phyloP scores from a whole-genome alignment of 2,329 filamentous ascomycete genomes.

The Fusarium gaditjirri region DNA sequence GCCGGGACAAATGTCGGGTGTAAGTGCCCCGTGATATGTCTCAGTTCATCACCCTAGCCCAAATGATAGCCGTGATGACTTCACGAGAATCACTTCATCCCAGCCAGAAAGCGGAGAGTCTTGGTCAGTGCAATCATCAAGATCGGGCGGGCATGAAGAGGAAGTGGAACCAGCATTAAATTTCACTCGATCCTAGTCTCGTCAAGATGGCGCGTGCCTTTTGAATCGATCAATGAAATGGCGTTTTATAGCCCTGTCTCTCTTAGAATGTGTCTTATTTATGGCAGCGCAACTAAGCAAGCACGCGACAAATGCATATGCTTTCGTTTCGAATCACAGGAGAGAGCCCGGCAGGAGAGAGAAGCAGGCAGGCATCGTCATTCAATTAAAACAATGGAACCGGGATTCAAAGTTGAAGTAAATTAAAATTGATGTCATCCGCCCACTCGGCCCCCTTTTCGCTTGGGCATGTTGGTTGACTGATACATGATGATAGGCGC shows the following conservation, averaged over 20 bases:
- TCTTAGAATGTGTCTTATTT: neutral
- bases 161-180: constrained; percentile 9
- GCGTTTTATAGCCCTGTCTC: neutral
- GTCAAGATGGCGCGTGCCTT: neutral
- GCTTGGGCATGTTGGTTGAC: constrained; percentile 31
- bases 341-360: neutral
- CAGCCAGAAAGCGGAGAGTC: constrained; percentile 6
- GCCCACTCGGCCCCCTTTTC: constrained; percentile 38
- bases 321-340: neutral
- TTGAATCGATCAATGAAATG: neutral
- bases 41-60: neutral
- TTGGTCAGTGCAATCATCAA: neutral
- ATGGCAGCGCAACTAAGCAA: neutral
- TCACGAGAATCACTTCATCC: constrained; percentile 4
- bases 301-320: constrained; percentile 2
- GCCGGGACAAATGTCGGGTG: neutral
- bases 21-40: neutral
- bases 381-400: constrained; percentile 1
- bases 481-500: constrained; percentile 29
- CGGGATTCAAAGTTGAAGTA: constrained; percentile 21
- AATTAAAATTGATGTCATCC: constrained; percentile 46
- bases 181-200: constrained; percentile 3
- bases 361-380: neutral
- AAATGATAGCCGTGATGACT: constrained; percentile 6
- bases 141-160: neutral